Base-by-base conservation (phyloP, 768 basidiomycete species). In the Boletus reticulatus region DNA sequence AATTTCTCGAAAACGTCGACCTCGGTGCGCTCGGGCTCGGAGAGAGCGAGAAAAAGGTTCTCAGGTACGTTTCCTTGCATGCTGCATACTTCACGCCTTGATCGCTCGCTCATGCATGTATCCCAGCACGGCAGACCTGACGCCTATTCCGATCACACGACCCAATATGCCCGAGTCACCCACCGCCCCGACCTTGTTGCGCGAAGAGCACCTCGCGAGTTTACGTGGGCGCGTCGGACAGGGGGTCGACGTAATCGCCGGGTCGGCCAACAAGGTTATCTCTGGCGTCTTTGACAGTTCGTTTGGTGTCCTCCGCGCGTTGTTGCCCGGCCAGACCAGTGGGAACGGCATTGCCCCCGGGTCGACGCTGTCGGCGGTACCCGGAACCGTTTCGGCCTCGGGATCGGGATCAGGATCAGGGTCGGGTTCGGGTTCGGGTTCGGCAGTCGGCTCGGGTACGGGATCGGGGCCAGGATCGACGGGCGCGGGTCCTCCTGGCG, bases 1-100 rank as follows among this genome's bases (percentile, higher is more conserved):
- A 98, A 67, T 99, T 98, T 69, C 77, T 98, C 49, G 94, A 96
- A 74, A 92, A 94, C 67, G 93, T 98, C 36, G 94, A 98, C 73
- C 76, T 97, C 53, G 87, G 81, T 9, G 82, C 79, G 1, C 74
- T 90, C 19, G 86, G 82, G 0, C 72, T 92, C 7, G 83, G 80
- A 7, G 84, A 86, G 49, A 80, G 79, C 34, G 82, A 83, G 52
- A 77, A 75, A 46, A 76, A 73, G 29, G 78, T 82, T 4, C 69
- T 85, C 62, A 87, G 84, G 87, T 87, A 50, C 24, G 76, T 44
- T 39, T 39, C 12, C 14, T 14, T 36, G 11, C 34, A 39, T n/a
- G 8, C 14, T n/a, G 16, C 38, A 39, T n/a, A 0, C 38, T n/a
- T 16, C 13, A 37, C 36, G 16, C 36, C 36, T 12, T 17, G 38